These are phyloP conservation scores for Capsicum baccatum DNA, from an alignment of 257 asterid genomes.

Conservation along the genomic window DNA sequence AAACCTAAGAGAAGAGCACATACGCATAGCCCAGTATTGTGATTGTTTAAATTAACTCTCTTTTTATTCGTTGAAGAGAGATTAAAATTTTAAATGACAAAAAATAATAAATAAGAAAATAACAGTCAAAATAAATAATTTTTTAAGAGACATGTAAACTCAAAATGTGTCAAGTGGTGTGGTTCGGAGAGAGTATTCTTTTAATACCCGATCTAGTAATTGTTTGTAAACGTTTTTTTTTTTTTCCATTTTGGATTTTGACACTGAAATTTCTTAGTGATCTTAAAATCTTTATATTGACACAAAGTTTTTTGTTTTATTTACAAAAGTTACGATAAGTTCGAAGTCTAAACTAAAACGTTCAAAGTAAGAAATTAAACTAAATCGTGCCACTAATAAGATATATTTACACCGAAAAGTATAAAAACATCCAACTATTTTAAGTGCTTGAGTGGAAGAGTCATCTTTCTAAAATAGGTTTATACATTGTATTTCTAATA, in stretches of 20 bases:
- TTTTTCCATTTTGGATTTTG: neutral
- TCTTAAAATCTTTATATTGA: neutral
- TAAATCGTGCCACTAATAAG: neutral
- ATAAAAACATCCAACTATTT: neutral
- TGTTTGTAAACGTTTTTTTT: too few species aligned
- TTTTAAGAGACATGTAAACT: too few species aligned
- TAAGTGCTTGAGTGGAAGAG: conserved; percentile 7
- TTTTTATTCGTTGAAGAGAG: too few species aligned
- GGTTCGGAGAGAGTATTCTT: neutral
- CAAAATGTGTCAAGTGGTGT: too few species aligned
- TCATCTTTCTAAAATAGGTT: neutral
- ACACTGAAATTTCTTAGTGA: neutral
- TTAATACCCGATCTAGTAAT: neutral
- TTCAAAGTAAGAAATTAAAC: neutral
- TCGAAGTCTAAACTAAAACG: neutral
- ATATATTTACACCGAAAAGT: neutral
- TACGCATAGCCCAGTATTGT: too few species aligned
- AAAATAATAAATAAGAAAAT: too few species aligned
- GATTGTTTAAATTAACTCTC: too few species aligned
- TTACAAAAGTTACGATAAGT: neutral
- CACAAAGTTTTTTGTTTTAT: neutral
- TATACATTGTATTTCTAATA: conserved; percentile 18
- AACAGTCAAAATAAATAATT: too few species aligned
- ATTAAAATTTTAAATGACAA: too few species aligned
- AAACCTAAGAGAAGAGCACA: too few species aligned